Percentiles rank a stretch among this genome's conserved stretches.
Conservation (phyloP, 805 yeast species). For the Ogataea saltuana region DNA sequence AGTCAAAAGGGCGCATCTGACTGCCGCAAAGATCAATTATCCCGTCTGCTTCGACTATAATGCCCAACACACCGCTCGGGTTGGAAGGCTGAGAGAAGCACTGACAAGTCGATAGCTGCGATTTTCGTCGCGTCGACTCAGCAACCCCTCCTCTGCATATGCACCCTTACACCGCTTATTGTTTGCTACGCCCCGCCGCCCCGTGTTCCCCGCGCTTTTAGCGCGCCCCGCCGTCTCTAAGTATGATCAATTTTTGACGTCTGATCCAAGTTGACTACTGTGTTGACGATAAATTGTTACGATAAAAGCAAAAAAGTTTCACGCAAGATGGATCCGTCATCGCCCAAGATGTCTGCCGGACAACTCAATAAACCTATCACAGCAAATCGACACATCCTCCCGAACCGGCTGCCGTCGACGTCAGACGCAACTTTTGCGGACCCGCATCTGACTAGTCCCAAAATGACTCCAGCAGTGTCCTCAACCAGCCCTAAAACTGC, state of each 20-base stretch:
- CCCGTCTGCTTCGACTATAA: slow-evolving; percentile 38
- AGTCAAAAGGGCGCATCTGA: slow-evolving; percentile 38
- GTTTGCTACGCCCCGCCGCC: slow-evolving; percentile 4
- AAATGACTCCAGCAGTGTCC: slow-evolving; percentile 10
- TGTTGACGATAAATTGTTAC: slow-evolving; percentile 2
- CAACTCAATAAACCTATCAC: slow-evolving; percentile 23
- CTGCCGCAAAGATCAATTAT: slow-evolving; percentile 40
- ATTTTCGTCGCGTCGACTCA: not conserved
- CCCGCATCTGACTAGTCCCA: slow-evolving; percentile 20
- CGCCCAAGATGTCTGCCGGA: slow-evolving; percentile 18
- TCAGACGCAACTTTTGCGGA: slow-evolving; percentile 20
- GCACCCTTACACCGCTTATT: not conserved
- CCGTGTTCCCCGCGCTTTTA: slow-evolving; percentile 1
- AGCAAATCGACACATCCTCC: slow-evolving; percentile 24
- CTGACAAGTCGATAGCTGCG: not conserved
- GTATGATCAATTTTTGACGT: slow-evolving; percentile 3
- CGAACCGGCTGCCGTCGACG: slow-evolving; percentile 26
- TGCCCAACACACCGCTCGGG: slow-evolving; percentile 20
- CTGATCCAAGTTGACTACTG: not conserved
- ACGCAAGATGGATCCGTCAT: slow-evolving; percentile 9
- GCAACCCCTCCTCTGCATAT: not conserved
- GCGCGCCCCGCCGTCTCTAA: slow-evolving; percentile 4
- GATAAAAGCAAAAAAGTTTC: not conserved
- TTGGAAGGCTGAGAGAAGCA: slow-evolving; percentile 14
- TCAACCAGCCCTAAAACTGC: slow-evolving; percentile 17